A percentile compares a stretch with the other conserved stretches of the same genome.
Conservation (phyloP, 495 filamentous ascomycete genomes). For the Penicillium cosmopolitanum region DNA sequence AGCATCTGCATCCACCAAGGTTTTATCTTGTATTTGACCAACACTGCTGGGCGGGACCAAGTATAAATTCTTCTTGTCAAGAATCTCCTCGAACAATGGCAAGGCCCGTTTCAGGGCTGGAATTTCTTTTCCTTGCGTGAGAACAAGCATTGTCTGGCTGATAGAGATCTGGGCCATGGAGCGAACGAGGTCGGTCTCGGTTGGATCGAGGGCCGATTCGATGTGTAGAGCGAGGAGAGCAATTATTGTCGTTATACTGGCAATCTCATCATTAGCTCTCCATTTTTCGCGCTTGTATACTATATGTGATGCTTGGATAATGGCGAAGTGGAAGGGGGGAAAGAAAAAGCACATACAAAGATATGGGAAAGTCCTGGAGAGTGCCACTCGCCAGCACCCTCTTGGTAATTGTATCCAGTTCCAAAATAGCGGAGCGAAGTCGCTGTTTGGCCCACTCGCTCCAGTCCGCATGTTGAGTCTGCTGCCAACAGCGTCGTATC, state of each 20-base stretch:
- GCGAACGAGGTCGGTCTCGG: conserved; percentile 3
- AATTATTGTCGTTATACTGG: neutral
- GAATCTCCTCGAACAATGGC: conserved; percentile 2
- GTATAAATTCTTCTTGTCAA: neutral
- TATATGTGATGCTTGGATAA: too few species aligned
- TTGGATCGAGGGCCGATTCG: conserved; percentile 3
- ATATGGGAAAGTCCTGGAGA: conserved; percentile 3
- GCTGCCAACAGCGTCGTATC: conserved; percentile 1
- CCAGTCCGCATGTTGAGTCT: neutral
- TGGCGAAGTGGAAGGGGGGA: neutral
- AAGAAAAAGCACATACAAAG: conserved; percentile 2
- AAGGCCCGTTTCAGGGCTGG: conserved; percentile 5
- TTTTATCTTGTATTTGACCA: neutral
- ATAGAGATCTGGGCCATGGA: conserved; percentile 5
- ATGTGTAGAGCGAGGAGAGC: conserved; percentile 1
- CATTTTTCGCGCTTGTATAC: neutral
- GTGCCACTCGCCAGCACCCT: neutral
- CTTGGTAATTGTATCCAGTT: conserved; percentile 4
- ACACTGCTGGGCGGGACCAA: conserved; percentile 3
- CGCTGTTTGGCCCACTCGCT: conserved; percentile 2
- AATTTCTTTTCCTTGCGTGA: neutral
- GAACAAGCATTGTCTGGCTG: conserved; percentile 8
- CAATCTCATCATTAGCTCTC: neutral
- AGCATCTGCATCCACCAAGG: neutral
- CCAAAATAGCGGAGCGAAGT: neutral